phyloP scores from a whole-genome alignment of 495 filamentous ascomycete genomes.

The Pyronema domesticum region DNA sequence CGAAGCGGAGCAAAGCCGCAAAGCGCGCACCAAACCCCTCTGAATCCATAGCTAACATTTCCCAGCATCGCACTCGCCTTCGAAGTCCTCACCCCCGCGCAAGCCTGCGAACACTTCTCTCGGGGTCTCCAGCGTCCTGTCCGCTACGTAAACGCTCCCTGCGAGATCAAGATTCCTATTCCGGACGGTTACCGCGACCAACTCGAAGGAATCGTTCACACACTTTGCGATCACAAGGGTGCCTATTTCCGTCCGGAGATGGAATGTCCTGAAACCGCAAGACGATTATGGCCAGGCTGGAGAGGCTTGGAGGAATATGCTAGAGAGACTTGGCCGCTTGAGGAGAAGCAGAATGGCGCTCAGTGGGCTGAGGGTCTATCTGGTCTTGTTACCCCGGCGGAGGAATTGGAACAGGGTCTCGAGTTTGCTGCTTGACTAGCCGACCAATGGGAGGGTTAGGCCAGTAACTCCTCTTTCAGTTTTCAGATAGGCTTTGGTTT shows the following conservation, averaged over 20 bases:
- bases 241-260: conserved; percentile 53
- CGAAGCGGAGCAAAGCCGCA: not conserved
- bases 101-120: conserved; percentile 66
- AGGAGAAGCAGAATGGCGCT: conserved; percentile 82
- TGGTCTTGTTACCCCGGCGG: conserved; percentile 4
- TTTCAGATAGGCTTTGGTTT: not conserved
- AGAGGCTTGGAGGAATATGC: conserved; percentile 91
- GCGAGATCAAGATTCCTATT: conserved; percentile 71
- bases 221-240: conserved; percentile 43
- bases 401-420: conserved; percentile 5
- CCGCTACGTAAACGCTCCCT: conserved; percentile 54
- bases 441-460: conserved; percentile 4
- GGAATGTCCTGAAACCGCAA: conserved; percentile 46
- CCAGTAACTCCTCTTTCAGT: conserved; percentile 1
- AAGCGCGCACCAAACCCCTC: not conserved
- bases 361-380: conserved; percentile 39
- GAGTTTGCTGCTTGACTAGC: conserved; percentile 9
- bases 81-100: conserved; percentile 64
- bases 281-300: conserved; percentile 77
- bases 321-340: conserved; percentile 79
- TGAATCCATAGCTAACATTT: too few species aligned
- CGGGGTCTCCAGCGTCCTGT: conserved; percentile 61
- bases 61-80: conserved; percentile 76
- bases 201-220: conserved; percentile 48
- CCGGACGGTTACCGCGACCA: conserved; percentile 82